Evolutionary conservation across 169 alveolate genomes (phyloP).

Genomic region (Plasmodium billcollinsi): DNA sequence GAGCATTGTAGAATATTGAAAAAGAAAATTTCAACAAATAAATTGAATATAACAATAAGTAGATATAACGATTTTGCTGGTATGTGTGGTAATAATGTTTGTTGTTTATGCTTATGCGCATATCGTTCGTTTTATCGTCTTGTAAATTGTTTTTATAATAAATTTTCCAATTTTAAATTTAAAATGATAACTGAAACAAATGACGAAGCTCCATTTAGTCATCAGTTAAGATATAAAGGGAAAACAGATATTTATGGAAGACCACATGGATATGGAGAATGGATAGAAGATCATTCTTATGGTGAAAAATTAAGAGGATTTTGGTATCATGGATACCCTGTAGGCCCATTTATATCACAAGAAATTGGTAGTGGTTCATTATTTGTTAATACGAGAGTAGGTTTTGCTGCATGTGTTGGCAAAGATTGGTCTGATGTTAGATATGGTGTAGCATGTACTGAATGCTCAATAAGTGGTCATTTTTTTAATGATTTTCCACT

Average conservation of each 20-base stretch:
- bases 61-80: slow-evolving; percentile 85
- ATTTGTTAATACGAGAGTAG: slow-evolving; percentile 86
- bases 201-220: slow-evolving; percentile 86
- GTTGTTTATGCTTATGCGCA: slow-evolving; percentile 84
- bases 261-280: slow-evolving; percentile 93
- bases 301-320: slow-evolving; percentile 91
- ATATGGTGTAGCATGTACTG: slow-evolving; percentile 90
- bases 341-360: slow-evolving; percentile 92
- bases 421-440: slow-evolving; percentile 77
- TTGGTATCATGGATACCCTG: slow-evolving; percentile 92
- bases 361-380: slow-evolving; percentile 91
- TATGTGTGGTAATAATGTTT: slow-evolving; percentile 83
- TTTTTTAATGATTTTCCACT: slow-evolving; percentile 90
- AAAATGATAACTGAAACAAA: slow-evolving; percentile 34
- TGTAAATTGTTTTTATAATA: slow-evolving; percentile 65
- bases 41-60: slow-evolving; percentile 81
- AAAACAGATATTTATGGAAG: slow-evolving; percentile 87
- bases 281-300: slow-evolving; percentile 90
- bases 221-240: slow-evolving; percentile 90
- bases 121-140: slow-evolving; percentile 83
- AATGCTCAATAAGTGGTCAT: slow-evolving; percentile 91
- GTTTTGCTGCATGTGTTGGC: slow-evolving; percentile 84
- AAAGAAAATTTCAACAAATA: slow-evolving; percentile 67
- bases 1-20: slow-evolving; percentile 84
- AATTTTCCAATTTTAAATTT: slow-evolving; percentile 39